These are phyloP conservation scores for Neophaeococcomyces aloes DNA, from an alignment of 2,329 filamentous ascomycete genomes.

Conservation along the genomic window DNA sequence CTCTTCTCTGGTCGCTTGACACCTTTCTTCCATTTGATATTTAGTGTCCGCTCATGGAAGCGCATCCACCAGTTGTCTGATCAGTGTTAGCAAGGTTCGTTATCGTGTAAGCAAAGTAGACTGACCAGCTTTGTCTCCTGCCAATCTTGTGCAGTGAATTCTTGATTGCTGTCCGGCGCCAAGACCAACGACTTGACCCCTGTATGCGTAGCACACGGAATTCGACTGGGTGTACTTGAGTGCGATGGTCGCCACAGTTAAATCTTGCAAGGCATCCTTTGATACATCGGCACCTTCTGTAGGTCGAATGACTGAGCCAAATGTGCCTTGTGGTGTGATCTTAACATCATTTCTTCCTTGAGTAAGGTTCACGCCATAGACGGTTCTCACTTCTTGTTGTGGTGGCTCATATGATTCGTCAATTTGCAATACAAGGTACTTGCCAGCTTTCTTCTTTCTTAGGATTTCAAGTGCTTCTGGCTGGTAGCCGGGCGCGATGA, in stretches of 20 bases:
- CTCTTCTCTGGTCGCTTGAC: constrained; percentile 95
- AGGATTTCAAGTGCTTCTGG: constrained; percentile 80
- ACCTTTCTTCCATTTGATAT: constrained; percentile 93
- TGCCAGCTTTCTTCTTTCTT: constrained; percentile 95
- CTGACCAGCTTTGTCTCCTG: constrained; percentile 67
- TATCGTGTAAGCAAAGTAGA: neutral
- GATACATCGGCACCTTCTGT: constrained; percentile 65
- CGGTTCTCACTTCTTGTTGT: constrained; percentile 65
- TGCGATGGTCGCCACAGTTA: constrained; percentile 91
- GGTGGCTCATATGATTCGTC: constrained; percentile 75
- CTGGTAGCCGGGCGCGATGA: constrained; percentile 82
- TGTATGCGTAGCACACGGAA: constrained; percentile 92
- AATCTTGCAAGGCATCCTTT: constrained; percentile 72
- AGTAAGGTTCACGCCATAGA: constrained; percentile 78
- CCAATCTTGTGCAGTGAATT: constrained; percentile 95
- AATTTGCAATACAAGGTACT: constrained; percentile 92
- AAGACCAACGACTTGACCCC: constrained; percentile 86
- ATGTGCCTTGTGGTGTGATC: constrained; percentile 70
- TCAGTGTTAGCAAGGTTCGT: neutral
- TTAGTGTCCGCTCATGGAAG: constrained; percentile 81
- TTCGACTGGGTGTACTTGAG: constrained; percentile 99
- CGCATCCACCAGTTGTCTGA: constrained; percentile 99
- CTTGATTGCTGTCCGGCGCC: constrained; percentile 94
- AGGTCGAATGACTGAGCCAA: constrained; percentile 74
- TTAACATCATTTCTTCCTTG: constrained; percentile 89